These are phyloP conservation scores for Vaccinium vitisidaea DNA, from an alignment of 148 eudicot species.

Conservation along the genomic window DNA sequence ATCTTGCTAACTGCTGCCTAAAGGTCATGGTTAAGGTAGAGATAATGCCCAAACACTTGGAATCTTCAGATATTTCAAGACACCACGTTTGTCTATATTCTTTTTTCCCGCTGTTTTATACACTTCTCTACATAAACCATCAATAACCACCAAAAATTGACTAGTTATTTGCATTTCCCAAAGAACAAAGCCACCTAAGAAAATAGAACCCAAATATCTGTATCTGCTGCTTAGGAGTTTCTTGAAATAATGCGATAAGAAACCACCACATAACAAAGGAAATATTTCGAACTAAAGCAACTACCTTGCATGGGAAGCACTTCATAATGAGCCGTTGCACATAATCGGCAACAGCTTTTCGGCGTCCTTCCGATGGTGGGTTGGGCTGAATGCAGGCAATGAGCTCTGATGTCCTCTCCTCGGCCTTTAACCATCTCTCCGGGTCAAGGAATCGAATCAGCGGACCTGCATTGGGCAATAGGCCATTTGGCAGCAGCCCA, in stretches of 20 bases:
- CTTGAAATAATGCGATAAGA: neutral
- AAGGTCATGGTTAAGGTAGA: neutral
- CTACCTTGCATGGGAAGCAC: slow-evolving; percentile 81
- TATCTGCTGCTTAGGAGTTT: neutral
- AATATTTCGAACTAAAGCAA: slow-evolving; percentile 1
- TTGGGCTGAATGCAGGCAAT: slow-evolving; percentile 80
- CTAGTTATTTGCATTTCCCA: neutral
- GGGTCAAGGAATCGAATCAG: slow-evolving; percentile 47
- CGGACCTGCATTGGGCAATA: slow-evolving; percentile 47
- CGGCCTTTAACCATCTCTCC: slow-evolving; percentile 70
- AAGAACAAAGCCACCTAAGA: neutral
- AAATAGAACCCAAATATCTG: neutral
- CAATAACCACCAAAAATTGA: neutral
- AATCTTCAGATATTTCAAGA: neutral
- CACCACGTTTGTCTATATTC: neutral
- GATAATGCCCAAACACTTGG: neutral
- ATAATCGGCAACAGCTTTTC: slow-evolving; percentile 81
- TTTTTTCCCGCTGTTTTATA: neutral
- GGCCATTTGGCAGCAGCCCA: slow-evolving; percentile 60
- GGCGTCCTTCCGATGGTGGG: slow-evolving; percentile 55
- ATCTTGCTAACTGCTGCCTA: neutral
- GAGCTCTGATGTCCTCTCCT: slow-evolving; percentile 75
- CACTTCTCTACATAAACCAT: neutral
- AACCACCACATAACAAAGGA: neutral
- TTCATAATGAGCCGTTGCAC: slow-evolving; percentile 66